A percentile compares a stretch with the other conserved stretches of the same genome.
Conservation (phyloP, 2,329 filamentous ascomycete genomes). For the Hysterium pulicare region DNA sequence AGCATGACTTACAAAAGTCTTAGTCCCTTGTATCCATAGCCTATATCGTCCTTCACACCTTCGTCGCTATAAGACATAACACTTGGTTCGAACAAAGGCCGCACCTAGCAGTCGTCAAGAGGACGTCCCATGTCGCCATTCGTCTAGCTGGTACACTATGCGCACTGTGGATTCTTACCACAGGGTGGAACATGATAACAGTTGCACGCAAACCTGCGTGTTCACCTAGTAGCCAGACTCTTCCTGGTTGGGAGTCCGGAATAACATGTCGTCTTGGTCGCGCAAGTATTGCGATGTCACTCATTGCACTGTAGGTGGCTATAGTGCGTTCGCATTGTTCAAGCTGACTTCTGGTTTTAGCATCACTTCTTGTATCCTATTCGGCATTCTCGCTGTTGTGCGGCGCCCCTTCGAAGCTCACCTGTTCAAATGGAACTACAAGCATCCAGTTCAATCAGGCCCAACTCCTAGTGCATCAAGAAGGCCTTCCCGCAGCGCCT, state of each 20-base stretch:
- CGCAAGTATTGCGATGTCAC: constrained; percentile 27
- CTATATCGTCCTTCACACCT: constrained; percentile 34
- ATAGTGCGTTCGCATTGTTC: no score
- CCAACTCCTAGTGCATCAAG: constrained; percentile 17
- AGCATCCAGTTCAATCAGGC: constrained; percentile 7
- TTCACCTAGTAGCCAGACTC: constrained; percentile 16
- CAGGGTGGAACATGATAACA: constrained; percentile 39
- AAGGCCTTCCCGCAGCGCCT: constrained; percentile 12
- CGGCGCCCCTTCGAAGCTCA: constrained; percentile 37
- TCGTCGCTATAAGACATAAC: constrained; percentile 31
- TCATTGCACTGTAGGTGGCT: constrained; percentile 33
- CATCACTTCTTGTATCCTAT: constrained; percentile 28
- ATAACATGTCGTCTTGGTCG: constrained; percentile 29
- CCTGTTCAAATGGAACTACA: constrained; percentile 25
- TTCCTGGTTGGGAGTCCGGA: constrained; percentile 32
- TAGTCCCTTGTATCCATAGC: constrained; percentile 31
- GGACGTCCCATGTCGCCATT: constrained; percentile 31
- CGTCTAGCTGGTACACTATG: constrained; percentile 30
- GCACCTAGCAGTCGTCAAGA: constrained; percentile 21
- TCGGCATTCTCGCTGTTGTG: constrained; percentile 30
- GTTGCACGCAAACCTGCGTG: constrained; percentile 36
- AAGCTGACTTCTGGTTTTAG: constrained; percentile 11
- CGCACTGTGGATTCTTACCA: constrained; percentile 36
- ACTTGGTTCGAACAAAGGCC: constrained; percentile 25
- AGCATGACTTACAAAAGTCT: constrained; percentile 8